Percentiles rank a stretch among this genome's conserved stretches.
Conservation (phyloP, 331 rosid genomes). For the Cydonia oblonga region DNA sequence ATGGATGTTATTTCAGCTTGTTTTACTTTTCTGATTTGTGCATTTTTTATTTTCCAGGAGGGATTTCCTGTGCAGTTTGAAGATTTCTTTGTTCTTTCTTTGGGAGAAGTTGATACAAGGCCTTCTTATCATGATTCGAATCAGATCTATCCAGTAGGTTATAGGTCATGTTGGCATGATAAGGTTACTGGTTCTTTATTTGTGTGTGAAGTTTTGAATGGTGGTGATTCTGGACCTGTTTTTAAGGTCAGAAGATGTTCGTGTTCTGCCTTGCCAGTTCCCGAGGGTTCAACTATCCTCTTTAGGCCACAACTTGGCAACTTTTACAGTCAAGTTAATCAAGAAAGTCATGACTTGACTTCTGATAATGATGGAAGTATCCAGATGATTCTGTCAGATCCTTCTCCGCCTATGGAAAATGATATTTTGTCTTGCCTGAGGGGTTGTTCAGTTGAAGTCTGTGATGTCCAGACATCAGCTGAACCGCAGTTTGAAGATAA, state of each 20-base stretch:
- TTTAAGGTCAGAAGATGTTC: constrained; percentile 68
- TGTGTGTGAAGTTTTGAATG: constrained; percentile 67
- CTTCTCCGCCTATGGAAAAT: constrained; percentile 44
- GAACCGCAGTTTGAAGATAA: constrained; percentile 18
- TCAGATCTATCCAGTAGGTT: constrained; percentile 67
- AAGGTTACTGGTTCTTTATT: constrained; percentile 78
- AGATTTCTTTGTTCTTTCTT: constrained; percentile 77
- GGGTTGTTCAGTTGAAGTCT: constrained; percentile 24
- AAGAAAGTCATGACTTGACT: constrained; percentile 27
- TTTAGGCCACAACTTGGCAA: constrained; percentile 27
- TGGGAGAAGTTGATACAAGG: constrained; percentile 77
- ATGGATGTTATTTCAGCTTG: constrained; percentile 1
- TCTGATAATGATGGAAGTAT: constrained; percentile 39
- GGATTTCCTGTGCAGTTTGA: constrained; percentile 83
- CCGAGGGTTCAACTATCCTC: constrained; percentile 56
- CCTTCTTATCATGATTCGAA: constrained; percentile 60
- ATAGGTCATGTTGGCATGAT: constrained; percentile 90
- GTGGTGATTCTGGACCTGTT: constrained; percentile 85
- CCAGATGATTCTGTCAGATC: constrained; percentile 59
- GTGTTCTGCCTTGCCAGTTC: constrained; percentile 48
- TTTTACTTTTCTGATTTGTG: constrained; percentile 23
- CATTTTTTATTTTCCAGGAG: constrained; percentile 46
- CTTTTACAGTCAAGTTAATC: constrained; percentile 26
- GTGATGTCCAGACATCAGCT: constrained; percentile 22
- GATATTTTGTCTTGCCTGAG: constrained; percentile 62